These are phyloP conservation scores for Nepenthes gracilis DNA, from an alignment of 148 eudicot species.

Conservation along the genomic window DNA sequence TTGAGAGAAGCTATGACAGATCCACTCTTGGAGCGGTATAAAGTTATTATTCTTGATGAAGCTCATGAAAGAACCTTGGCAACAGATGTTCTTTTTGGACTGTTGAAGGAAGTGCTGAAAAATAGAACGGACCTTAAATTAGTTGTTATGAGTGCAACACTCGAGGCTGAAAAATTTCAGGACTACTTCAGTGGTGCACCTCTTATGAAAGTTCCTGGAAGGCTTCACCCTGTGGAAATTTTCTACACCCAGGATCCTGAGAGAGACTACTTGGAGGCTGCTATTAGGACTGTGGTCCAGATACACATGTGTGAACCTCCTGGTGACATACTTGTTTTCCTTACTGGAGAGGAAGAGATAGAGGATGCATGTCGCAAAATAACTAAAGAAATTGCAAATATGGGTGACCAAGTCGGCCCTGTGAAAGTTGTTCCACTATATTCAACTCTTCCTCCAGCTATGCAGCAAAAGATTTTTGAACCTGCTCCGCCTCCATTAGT, in stretches of 20 bases:
- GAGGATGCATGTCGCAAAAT: constrained; percentile 54
- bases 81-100: constrained; percentile 74
- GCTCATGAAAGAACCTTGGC: constrained; percentile 84
- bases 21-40: constrained; percentile 65
- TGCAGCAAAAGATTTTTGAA: constrained; percentile 72
- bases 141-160: constrained; percentile 85
- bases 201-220: constrained; percentile 87
- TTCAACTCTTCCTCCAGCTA: constrained; percentile 65
- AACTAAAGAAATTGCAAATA: constrained; percentile 27
- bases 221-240: constrained; percentile 85
- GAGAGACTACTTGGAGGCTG: constrained; percentile 82
- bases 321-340: constrained; percentile 73
- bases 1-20: constrained; percentile 82
- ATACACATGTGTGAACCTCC: constrained; percentile 58
- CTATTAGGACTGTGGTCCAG: constrained; percentile 65
- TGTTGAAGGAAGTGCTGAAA: constrained; percentile 62
- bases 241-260: constrained; percentile 76
- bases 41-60: constrained; percentile 76
- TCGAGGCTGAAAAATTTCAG: constrained; percentile 84
- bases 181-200: constrained; percentile 70
- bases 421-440: constrained; percentile 49
- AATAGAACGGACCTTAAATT: constrained; percentile 60
- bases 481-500: constrained; percentile 50
- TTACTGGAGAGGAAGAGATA: constrained; percentile 71
- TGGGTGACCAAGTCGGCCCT: constrained; percentile 45